Evolutionary conservation across 2,329 filamentous ascomycete species (phyloP), one percentile per base, ranked within the genome.

Genomic region (Mollisiaceae sp.): DNA sequence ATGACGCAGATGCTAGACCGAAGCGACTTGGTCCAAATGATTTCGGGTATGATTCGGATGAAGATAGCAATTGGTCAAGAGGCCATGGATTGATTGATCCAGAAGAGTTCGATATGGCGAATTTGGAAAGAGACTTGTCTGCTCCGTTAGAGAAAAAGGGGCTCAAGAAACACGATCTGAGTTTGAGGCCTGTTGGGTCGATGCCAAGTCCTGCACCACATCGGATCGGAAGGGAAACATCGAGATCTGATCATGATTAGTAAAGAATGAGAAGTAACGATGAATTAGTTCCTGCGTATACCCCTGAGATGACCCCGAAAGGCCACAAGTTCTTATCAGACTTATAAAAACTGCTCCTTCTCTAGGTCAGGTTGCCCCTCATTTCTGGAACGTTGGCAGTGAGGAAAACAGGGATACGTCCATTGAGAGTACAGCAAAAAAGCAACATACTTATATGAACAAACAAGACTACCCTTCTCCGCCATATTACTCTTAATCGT

Each of bases 81-180:
- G 55, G n/a, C 11, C 11, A 36, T 35, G 52, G 52, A 20, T 8
- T 57, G 3, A 39, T 39, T 12, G 8, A 20, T 39, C 55, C 55
- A 12, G 32, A 38, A 14, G 55, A 39, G 18, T 39, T 57, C 35
- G 18, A 57, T 27, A 11, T 57, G 55, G 4, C 15, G n/a, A 20
- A 38, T 57, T 39, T 57, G 35, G 55, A 57, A 18, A 57, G 55
- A 57, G 18, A 20, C 2, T 39, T 57, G 55, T 39, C 18, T 22
- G 55, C 32, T 14, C 18, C 50, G 20, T 11, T 27, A 15, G 32
- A 55, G 14, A 32, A 6, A 8, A 55, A 27, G 6, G 50, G 24
- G 14, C 20, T 32, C 27, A 22, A 55, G 50, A 55, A 36, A n/a
- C 27, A 38, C 3, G 47, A 52, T 24, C 20, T 15, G 3, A 18